phyloP scores from a whole-genome alignment of 2,329 filamentous ascomycete genomes.

The Penicillium sp. region DNA sequence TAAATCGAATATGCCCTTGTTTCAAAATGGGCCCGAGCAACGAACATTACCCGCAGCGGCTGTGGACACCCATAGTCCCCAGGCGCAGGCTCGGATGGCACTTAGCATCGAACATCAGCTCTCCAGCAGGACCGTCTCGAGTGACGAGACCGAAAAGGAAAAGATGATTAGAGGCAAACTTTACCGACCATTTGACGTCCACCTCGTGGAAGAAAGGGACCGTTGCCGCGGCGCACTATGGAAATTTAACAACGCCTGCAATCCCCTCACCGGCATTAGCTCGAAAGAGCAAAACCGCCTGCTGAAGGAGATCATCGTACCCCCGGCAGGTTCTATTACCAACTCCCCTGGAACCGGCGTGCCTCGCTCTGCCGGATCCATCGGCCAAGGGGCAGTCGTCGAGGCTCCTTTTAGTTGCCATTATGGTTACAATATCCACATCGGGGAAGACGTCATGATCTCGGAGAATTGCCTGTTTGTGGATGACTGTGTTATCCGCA shows the following conservation, averaged over 20 bases:
- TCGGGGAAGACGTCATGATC: slow-evolving; percentile 81
- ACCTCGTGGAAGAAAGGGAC: slow-evolving; percentile 79
- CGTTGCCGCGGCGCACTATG: slow-evolving; percentile 77
- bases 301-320: slow-evolving; percentile 40
- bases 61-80: slow-evolving; percentile 42
- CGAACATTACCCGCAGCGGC: slow-evolving; percentile 34
- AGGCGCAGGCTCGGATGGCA: slow-evolving; percentile 45
- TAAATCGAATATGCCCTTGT: slow-evolving; percentile 38
- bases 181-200: slow-evolving; percentile 76
- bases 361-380: slow-evolving; percentile 55
- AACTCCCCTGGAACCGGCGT: slow-evolving; percentile 54
- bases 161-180: slow-evolving; percentile 80
- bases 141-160: slow-evolving; percentile 69
- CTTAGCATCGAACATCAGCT: slow-evolving; percentile 43
- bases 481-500: slow-evolving; percentile 78
- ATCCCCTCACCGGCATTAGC: slow-evolving; percentile 70
- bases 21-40: slow-evolving; percentile 38
- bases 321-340: slow-evolving; percentile 25
- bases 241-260: slow-evolving; percentile 81
- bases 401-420: slow-evolving; percentile 90
- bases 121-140: slow-evolving; percentile 41
- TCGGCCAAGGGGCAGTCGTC: slow-evolving; percentile 74
- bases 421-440: slow-evolving; percentile 90
- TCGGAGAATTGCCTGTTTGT: slow-evolving; percentile 80
- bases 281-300: slow-evolving; percentile 43